phyloP scores from a whole-genome alignment of 768 basidiomycete species.

The Tephrocybe sp. region DNA sequence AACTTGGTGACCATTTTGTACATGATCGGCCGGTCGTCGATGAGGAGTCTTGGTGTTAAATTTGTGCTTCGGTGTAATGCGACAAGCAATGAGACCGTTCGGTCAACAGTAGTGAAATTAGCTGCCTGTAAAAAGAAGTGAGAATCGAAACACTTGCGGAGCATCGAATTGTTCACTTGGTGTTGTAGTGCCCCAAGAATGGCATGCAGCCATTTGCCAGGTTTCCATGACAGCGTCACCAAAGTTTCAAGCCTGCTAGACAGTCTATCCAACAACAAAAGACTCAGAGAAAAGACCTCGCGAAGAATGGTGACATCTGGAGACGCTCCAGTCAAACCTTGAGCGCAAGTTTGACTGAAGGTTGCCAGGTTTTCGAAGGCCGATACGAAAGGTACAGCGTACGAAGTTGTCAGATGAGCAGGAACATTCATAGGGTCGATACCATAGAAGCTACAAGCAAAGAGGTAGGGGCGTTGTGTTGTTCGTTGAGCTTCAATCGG shows the following conservation, averaged over 20 bases:
- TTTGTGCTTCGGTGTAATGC: conserved; percentile 50
- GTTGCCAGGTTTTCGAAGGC: conserved; percentile 55
- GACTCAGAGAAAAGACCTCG: conserved; percentile 50
- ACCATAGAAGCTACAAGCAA: conserved; percentile 65
- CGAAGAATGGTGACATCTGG: conserved; percentile 35
- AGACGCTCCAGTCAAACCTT: conserved; percentile 30
- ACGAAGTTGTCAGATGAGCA: conserved; percentile 22
- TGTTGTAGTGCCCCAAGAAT: conserved; percentile 55
- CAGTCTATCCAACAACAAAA: conserved; percentile 54
- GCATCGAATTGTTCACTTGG: too few relatives aligned
- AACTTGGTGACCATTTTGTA: conserved; percentile 67
- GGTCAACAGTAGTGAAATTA: conserved; percentile 71
- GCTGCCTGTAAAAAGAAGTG: conserved; percentile 36
- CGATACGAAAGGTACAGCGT: conserved; percentile 52
- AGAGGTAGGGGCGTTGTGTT: conserved; percentile 45
- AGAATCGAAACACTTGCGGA: background rate
- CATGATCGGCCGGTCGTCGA: conserved; percentile 59
- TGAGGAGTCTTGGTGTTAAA: conserved; percentile 50
- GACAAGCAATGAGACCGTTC: conserved; percentile 55
- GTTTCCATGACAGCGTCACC: conserved; percentile 56
- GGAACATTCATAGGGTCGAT: conserved; percentile 30
- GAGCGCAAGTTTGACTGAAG: conserved; percentile 47
- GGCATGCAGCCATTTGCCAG: conserved; percentile 58
- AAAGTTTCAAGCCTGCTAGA: conserved; percentile 41
- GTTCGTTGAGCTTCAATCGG: conserved; percentile 29